Evolutionary conservation across 805 yeast genomes (phyloP), one percentile per base, ranked within the genome.

Genomic region (Sporopachydermia lactativora): DNA sequence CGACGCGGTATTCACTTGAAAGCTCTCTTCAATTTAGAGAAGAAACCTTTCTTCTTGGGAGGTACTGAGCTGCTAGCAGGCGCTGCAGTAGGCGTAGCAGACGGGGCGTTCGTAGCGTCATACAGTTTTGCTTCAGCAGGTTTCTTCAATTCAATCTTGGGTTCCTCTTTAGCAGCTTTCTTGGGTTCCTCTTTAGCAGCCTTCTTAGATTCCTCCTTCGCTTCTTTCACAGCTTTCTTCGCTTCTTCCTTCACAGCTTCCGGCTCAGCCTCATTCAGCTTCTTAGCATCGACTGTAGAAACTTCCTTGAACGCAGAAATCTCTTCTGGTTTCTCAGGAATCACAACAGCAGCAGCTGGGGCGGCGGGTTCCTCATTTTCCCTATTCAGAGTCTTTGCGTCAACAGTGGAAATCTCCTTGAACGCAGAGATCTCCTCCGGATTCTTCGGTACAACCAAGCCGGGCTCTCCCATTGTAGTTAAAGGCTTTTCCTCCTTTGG

Each of bases 261-360:
- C 49, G 49, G 46, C 38, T 46, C 43, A 37, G 53, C 59, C n/a
- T n/a, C n/a, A 40, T 80, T 80, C 48, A 81, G 66, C 40, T 71
- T 65, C 55, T 71, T 63, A 18, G 79, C 73, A 50, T 75, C 73
- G 19, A 73, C 80, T 44, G 71, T 62, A 40, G 66, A 51, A 16
- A 76, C 66, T 48, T 75, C 70, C 38, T 61, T 58, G 52, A 85
- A 80, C 39, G 76, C 95, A 44, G 71, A 64, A 50, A 83, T 72
- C n/a, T 73, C 68, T 36, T 68, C 70, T 15, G 83, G 69, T 52
- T 81, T 70, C 35, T 62, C 52, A 39, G 89, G 89, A 49, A 81
- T 55, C 34, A 64, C 70, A 45, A 81, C 68, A 38, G 95, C 95
- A 18, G 92, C 85, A 52, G 81, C 86, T 39, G n/a, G n/a, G n/a